A percentile compares a stretch with the other conserved stretches of the same genome.
These are phyloP conservation scores for Davidsoniella australis DNA, from an alignment of 2,329 filamentous ascomycete genomes.

Conservation along the genomic window DNA sequence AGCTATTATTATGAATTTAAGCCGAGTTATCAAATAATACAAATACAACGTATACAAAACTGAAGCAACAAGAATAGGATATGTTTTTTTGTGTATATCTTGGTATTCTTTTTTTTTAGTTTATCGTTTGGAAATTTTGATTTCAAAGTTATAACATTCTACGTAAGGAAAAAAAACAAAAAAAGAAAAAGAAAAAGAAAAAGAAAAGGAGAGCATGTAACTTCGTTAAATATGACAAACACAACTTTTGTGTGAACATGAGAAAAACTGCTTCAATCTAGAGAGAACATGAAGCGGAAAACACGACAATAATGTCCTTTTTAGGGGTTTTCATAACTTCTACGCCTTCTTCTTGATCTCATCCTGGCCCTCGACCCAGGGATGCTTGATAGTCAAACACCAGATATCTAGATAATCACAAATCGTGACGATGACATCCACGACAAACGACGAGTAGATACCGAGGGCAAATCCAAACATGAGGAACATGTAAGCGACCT, in stretches of 20 bases:
- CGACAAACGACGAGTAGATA: conserved; percentile 93
- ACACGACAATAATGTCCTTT: background rate
- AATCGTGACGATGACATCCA: conserved; percentile 92
- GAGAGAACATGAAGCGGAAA: background rate
- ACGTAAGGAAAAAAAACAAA: background rate
- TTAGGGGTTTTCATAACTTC: background rate
- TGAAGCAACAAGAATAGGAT: background rate
- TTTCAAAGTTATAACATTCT: too few relatives aligned
- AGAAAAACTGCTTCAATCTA: background rate
- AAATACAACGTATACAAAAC: background rate
- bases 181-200: background rate
- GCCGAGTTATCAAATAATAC: background rate
- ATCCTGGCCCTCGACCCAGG: conserved; percentile 29
- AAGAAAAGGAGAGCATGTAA: background rate
- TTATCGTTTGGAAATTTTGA: background rate
- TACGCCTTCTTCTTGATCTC: conserved; percentile 26
- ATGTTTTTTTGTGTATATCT: too few relatives aligned
- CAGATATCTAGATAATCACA: conserved; percentile 97
- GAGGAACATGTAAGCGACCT: conserved; percentile 79
- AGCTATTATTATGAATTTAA: background rate
- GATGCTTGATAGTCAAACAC: conserved; percentile 94
- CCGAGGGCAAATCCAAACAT: conserved; percentile 73
- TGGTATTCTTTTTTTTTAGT: background rate
- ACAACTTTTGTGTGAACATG: background rate
- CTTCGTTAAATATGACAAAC: too few relatives aligned